These are phyloP conservation scores for Paraconiothyrium brasiliense DNA, from an alignment of 2,329 filamentous ascomycete genomes.

Conservation along the genomic window DNA sequence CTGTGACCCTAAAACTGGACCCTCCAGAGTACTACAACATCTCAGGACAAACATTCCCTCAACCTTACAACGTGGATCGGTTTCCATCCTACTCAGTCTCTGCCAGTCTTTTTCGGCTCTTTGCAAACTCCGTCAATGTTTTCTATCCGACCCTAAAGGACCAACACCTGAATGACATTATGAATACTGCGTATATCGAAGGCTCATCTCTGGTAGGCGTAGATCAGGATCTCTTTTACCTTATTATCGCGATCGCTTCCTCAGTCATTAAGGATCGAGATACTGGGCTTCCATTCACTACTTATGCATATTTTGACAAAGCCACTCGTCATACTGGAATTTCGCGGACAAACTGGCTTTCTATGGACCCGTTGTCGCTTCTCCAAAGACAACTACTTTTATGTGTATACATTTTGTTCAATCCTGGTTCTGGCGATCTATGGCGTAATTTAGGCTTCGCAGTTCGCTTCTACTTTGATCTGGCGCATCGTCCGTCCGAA, in stretches of 20 bases:
- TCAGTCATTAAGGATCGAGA: background rate
- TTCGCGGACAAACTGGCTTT: constrained; percentile 3
- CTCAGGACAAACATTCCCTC: too few relatives aligned
- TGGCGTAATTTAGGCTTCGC: constrained; percentile 10
- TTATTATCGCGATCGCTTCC: background rate
- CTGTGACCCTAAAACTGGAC: too few relatives aligned
- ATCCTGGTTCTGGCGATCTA: constrained; percentile 2
- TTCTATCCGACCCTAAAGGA: constrained; percentile 6
- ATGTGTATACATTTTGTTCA: background rate
- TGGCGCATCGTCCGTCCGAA: constrained; percentile 6
- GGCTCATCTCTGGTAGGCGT: background rate
- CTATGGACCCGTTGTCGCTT: background rate
- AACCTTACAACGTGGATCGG: background rate
- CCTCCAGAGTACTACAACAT: too few relatives aligned
- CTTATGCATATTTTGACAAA: constrained; percentile 4
- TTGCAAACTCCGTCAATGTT: background rate
- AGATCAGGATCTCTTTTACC: constrained; percentile 1
- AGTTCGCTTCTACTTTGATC: constrained; percentile 4
- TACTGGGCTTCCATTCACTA: background rate
- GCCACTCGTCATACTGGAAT: background rate
- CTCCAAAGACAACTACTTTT: constrained; percentile 6
- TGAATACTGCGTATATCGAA: background rate
- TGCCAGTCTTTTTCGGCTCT: background rate
- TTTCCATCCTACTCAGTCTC: background rate
- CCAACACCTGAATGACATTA: background rate